A percentile compares a stretch with the other conserved stretches of the same genome.
phyloP scores from a whole-genome alignment of 345 rosid genomes.

The Isatis tinctoria region DNA sequence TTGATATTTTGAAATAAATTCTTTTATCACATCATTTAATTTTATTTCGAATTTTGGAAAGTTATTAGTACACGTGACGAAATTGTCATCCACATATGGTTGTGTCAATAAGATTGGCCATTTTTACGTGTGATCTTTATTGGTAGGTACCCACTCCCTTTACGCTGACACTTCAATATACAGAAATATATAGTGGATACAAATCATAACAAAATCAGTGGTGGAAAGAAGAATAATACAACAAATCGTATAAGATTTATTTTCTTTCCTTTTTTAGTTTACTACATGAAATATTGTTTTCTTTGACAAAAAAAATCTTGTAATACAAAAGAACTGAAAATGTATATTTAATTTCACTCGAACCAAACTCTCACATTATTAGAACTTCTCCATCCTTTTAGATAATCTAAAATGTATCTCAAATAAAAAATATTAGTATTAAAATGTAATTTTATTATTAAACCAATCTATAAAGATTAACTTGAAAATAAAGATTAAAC shows the following conservation, averaged over 20 bases:
- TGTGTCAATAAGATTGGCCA: constrained; percentile 14
- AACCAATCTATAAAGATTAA: too few relatives aligned
- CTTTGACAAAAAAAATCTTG: background rate
- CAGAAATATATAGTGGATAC: background rate
- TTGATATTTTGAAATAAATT: background rate
- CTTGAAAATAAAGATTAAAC: too few relatives aligned
- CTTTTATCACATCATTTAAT: constrained; percentile 1
- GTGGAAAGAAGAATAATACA: background rate
- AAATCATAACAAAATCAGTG: background rate
- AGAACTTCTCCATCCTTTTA: too few relatives aligned
- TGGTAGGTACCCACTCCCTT: constrained; percentile 20
- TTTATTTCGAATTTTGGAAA: background rate
- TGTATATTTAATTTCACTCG: background rate
- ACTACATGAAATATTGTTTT: background rate
- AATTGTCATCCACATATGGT: constrained; percentile 28
- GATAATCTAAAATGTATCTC: too few relatives aligned
- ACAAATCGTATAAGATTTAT: background rate
- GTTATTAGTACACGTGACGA: constrained; percentile 20
- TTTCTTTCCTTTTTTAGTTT: background rate
- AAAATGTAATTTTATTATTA: too few relatives aligned
- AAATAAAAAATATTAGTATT: too few relatives aligned
- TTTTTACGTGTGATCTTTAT: constrained; percentile 20
- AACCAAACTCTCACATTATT: too few relatives aligned
- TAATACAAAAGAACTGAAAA: background rate
- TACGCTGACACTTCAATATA: constrained; percentile 11